These are phyloP conservation scores for Beauveria varroae DNA, from an alignment of 2,329 filamentous ascomycete genomes.

Conservation along the genomic window DNA sequence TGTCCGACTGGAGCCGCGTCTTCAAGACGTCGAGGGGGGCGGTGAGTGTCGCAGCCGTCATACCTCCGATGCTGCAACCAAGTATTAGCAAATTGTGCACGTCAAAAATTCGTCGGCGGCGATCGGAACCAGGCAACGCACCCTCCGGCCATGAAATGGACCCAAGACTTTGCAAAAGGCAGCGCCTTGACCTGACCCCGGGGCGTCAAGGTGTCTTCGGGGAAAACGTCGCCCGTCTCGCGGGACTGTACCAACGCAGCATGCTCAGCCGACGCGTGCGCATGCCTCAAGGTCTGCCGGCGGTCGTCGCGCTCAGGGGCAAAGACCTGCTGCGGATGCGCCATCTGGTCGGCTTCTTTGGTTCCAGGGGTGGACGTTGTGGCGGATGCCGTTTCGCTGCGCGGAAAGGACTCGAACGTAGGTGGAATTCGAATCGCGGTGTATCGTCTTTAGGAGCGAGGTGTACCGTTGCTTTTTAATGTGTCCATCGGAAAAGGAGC, in stretches of 20 bases:
- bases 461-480: too few species aligned
- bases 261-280: conserved; percentile 24
- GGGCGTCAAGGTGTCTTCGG: conserved; percentile 29
- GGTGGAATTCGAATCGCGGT: neutral
- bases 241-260: conserved; percentile 48
- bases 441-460: neutral
- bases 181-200: conserved; percentile 30
- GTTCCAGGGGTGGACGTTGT: neutral
- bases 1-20: conserved; percentile 87
- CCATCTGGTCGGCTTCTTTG: conserved; percentile 20
- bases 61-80: conserved; percentile 64
- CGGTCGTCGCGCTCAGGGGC: conserved; percentile 25
- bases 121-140: conserved; percentile 35
- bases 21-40: conserved; percentile 91
- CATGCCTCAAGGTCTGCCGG: conserved; percentile 21
- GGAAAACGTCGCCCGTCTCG: conserved; percentile 51
- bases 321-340: conserved; percentile 23
- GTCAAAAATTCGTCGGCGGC: conserved; percentile 1
- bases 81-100: conserved; percentile 13
- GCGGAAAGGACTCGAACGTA: neutral
- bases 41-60: conserved; percentile 87
- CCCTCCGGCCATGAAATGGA: conserved; percentile 88
- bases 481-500: neutral
- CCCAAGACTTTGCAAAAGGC: conserved; percentile 71
- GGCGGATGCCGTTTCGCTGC: neutral